Evolutionary conservation across 371 early-diverging fungal species (phyloP).

Genomic region (Rhizopus microsporus): DNA sequence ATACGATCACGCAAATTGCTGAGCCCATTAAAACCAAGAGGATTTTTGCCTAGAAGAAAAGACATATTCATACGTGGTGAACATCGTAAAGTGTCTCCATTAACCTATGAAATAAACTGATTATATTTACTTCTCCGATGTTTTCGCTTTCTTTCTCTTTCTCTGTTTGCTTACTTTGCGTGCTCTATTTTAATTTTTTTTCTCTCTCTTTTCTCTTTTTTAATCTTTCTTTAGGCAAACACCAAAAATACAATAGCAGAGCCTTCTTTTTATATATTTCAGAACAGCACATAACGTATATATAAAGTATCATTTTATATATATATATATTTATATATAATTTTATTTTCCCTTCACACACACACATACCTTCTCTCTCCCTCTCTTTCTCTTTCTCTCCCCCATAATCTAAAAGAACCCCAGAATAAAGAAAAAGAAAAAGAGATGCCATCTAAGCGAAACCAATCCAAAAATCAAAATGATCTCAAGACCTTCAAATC

Average conservation of each 20-base stretch:
- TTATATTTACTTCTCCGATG: background rate
- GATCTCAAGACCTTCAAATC: conserved; percentile 19
- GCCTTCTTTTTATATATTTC: too few species aligned
- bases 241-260: background rate
- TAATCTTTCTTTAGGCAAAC: background rate
- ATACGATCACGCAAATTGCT: conserved; percentile 55
- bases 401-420: background rate
- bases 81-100: conserved; percentile 26
- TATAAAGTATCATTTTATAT: too few species aligned
- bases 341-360: too few species aligned
- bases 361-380: background rate
- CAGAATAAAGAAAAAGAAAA: conserved; percentile 3
- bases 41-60: conserved; percentile 57
- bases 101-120: conserved; percentile 17
- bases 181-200: background rate
- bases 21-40: conserved; percentile 61
- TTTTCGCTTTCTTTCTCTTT: background rate
- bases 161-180: background rate
- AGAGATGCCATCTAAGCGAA: conserved; percentile 7
- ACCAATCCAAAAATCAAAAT: conserved; percentile 14
- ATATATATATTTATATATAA: too few species aligned
- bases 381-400: too few species aligned
- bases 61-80: conserved; percentile 48
- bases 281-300: too few species aligned
- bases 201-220: too few species aligned